Evolutionary conservation across 257 asterid species (phyloP).

Genomic region (Thymus mandschuricus): DNA sequence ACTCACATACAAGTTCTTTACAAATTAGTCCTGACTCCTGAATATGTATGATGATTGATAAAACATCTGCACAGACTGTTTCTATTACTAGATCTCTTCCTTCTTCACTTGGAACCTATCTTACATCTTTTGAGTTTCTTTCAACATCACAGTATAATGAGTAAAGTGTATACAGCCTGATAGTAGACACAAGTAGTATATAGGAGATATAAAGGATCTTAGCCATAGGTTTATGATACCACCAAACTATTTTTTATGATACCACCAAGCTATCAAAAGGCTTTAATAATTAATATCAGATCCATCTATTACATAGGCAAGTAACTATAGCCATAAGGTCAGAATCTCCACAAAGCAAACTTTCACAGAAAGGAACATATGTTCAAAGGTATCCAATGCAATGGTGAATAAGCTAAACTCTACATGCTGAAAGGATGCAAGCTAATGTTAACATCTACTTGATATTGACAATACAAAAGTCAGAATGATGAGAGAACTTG

Average conservation of each 20-base stretch:
- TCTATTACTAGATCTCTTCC: not conserved
- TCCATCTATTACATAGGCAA: slow-evolving; percentile 10
- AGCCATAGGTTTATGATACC: not conserved
- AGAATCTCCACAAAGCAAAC: not conserved
- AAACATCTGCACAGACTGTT: not conserved
- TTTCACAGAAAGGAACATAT: not conserved
- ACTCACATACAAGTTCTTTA: slow-evolving; percentile 12
- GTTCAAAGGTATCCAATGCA: slow-evolving; percentile 8
- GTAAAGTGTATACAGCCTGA: not conserved
- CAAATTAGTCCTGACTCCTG: not conserved
- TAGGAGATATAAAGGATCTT: not conserved
- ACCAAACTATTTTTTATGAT: slow-evolving; percentile 6
- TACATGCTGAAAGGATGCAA: slow-evolving; percentile 8
- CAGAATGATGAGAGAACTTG: not conserved
- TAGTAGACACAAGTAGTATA: not conserved
- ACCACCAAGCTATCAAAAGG: not conserved
- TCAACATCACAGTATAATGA: not conserved
- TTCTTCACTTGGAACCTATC: not conserved
- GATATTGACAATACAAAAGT: slow-evolving; percentile 4
- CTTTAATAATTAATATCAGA: not conserved
- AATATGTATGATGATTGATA: not conserved
- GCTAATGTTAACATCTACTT: not conserved
- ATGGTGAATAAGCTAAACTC: slow-evolving; percentile 10
- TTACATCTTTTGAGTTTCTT: not conserved
- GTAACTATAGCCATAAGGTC: not conserved